A percentile compares a stretch with the other conserved stretches of the same genome.
phyloP scores from a whole-genome alignment of 371 early-diverging fungal species.

The Mortierella sp. region DNA sequence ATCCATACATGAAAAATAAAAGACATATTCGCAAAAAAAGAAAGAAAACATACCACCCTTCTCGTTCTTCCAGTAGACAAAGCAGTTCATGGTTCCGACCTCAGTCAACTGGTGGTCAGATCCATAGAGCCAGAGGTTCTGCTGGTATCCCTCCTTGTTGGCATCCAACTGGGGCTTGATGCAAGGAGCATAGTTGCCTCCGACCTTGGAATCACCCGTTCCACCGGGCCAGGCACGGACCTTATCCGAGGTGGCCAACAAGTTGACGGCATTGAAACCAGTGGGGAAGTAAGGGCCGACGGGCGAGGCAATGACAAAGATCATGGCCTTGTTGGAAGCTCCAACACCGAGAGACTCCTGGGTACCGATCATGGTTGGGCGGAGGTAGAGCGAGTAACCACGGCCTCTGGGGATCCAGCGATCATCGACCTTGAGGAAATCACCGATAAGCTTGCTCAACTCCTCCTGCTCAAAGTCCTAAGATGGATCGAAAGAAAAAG shows the following conservation, averaged over 20 bases:
- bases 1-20: too few relatives aligned
- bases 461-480: constrained; percentile 85
- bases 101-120: constrained; percentile 89
- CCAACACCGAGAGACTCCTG: constrained; percentile 82
- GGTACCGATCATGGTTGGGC: constrained; percentile 96
- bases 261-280: constrained; percentile 89
- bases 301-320: constrained; percentile 95
- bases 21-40: neutral
- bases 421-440: constrained; percentile 84
- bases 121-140: constrained; percentile 96
- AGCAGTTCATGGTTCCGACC: constrained; percentile 98
- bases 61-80: constrained; percentile 85
- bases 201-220: constrained; percentile 93
- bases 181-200: constrained; percentile 86
- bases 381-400: constrained; percentile 95
- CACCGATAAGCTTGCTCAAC: constrained; percentile 84
- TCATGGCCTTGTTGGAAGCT: constrained; percentile 77
- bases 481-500: neutral
- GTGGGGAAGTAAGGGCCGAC: constrained; percentile 97
- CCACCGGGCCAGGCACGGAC: constrained; percentile 98
- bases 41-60: constrained; percentile 59
- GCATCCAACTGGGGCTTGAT: constrained; percentile 92
- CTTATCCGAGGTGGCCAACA: constrained; percentile 85
- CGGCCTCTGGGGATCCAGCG: constrained; percentile 91
- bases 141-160: constrained; percentile 86